Percentiles rank a stretch among this genome's conserved stretches.
These are phyloP conservation scores for Morella rubra DNA, from an alignment of 306 rosid genomes.

Conservation along the genomic window DNA sequence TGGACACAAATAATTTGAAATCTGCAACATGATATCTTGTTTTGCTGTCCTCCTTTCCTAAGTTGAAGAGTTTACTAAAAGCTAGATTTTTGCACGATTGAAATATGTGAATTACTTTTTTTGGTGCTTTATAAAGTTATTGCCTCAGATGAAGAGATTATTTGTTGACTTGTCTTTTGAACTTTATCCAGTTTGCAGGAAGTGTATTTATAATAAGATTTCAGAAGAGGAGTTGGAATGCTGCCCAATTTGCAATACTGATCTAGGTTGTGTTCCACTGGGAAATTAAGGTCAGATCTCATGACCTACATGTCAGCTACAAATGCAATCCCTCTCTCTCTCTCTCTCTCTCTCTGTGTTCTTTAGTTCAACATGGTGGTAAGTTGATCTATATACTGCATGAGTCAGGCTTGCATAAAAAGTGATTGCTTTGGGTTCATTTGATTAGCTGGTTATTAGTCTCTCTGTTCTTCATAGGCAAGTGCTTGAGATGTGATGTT, in stretches of 20 bases:
- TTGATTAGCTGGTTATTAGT: conserved; percentile 5
- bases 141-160: conserved; percentile 2
- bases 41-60: neutral
- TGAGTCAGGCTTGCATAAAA: neutral
- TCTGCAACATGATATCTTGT: neutral
- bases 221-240: conserved; percentile 54
- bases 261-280: conserved; percentile 63
- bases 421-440: conserved; percentile 20
- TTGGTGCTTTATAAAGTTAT: neutral
- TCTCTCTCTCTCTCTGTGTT: neutral
- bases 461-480: neutral
- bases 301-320: conserved; percentile 6
- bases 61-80: conserved; percentile 8
- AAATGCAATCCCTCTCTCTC: neutral
- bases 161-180: conserved; percentile 18
- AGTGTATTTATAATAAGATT: conserved; percentile 65
- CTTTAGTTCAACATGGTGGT: neutral
- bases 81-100: neutral
- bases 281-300: conserved; percentile 62
- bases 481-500: neutral
- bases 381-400: conserved; percentile 2
- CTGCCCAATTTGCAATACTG: conserved; percentile 69
- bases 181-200: conserved; percentile 80
- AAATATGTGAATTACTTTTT: conserved; percentile 6
- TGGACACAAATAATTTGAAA: neutral